phyloP scores from a whole-genome alignment of 768 basidiomycete genomes.

The Boletus barrowsii region DNA sequence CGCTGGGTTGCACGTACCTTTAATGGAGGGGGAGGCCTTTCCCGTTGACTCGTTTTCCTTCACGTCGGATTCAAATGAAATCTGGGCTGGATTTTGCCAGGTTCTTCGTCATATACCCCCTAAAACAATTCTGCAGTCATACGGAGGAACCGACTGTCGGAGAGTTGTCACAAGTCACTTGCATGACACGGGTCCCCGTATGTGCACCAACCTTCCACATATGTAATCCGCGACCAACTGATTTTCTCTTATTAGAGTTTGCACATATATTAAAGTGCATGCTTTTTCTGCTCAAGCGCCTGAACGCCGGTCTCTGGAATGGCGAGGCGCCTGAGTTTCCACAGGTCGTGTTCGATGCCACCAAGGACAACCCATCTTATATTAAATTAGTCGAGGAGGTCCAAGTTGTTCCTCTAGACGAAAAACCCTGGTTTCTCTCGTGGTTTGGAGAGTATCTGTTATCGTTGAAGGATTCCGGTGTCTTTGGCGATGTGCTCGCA shows the following conservation, averaged over 20 bases:
- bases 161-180: constrained; percentile 59
- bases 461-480: constrained; percentile 46
- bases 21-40: constrained; percentile 4
- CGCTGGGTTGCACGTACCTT: neutral
- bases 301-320: constrained; percentile 61
- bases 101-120: constrained; percentile 56
- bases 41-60: constrained; percentile 25
- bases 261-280: constrained; percentile 55
- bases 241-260: constrained; percentile 48
- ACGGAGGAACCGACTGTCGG: constrained; percentile 42
- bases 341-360: constrained; percentile 72
- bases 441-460: constrained; percentile 67
- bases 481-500: constrained; percentile 67
- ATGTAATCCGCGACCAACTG: neutral
- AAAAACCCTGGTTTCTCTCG: constrained; percentile 48
- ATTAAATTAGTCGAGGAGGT: constrained; percentile 40
- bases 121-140: constrained; percentile 35
- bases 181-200: constrained; percentile 58
- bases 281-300: constrained; percentile 54
- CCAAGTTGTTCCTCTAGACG: constrained; percentile 24
- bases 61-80: constrained; percentile 37
- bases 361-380: constrained; percentile 74
- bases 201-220: constrained; percentile 32
- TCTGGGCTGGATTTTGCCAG: constrained; percentile 51
- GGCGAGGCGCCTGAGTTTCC: constrained; percentile 71